These are phyloP conservation scores for Metarhizium robertsii DNA, from an alignment of 2,329 filamentous ascomycete genomes.

Conservation along the genomic window DNA sequence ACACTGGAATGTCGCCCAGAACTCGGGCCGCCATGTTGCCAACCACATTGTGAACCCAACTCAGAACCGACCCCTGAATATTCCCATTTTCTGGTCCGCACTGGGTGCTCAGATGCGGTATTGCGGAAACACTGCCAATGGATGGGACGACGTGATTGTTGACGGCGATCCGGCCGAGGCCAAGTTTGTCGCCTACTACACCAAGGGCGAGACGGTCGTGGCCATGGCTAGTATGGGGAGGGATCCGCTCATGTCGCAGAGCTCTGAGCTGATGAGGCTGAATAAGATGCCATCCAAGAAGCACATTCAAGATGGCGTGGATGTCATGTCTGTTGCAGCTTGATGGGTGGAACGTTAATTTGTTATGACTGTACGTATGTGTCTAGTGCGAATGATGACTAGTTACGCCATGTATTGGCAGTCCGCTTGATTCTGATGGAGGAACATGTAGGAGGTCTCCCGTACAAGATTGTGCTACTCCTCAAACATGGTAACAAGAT, in stretches of 20 bases:
- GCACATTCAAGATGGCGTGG: slow-evolving; percentile 56
- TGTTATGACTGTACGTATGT: too few species aligned
- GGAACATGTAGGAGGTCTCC: too few species aligned
- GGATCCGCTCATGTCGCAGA: slow-evolving; percentile 79
- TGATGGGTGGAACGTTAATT: neutral
- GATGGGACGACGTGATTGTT: slow-evolving; percentile 79
- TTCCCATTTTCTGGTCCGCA: slow-evolving; percentile 95
- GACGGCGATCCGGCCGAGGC: slow-evolving; percentile 66
- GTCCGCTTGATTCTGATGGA: too few species aligned
- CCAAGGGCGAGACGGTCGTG: slow-evolving; percentile 74
- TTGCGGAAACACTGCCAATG: slow-evolving; percentile 73
- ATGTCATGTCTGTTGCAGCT: slow-evolving; percentile 34
- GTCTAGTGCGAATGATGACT: too few species aligned
- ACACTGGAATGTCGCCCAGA: slow-evolving; percentile 98
- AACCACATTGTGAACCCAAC: slow-evolving; percentile 60
- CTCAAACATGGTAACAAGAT: too few species aligned
- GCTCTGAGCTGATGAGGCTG: slow-evolving; percentile 73
- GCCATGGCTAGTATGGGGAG: slow-evolving; percentile 85
- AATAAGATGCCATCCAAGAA: slow-evolving; percentile 77
- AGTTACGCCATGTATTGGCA: too few species aligned
- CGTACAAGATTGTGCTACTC: too few species aligned
- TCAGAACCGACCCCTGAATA: slow-evolving; percentile 60
- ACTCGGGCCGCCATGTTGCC: slow-evolving; percentile 74
- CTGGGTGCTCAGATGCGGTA: slow-evolving; percentile 84
- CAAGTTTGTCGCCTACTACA: slow-evolving; percentile 86